Conservation (phyloP, 1,284 basidiomycete genomes). For the Leccinum pallidistipes region DNA sequence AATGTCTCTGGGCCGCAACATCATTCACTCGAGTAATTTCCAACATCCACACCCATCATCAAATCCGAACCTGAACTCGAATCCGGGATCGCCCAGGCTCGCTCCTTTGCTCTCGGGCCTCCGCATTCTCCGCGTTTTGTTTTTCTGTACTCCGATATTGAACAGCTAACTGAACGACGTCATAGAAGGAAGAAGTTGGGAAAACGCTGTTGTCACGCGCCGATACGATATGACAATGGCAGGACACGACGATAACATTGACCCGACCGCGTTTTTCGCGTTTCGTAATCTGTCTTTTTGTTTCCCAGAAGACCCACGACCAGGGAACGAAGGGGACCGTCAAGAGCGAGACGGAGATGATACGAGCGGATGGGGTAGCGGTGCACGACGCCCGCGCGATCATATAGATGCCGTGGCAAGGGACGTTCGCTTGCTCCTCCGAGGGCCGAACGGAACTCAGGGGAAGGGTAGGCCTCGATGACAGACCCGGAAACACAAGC, state of each 20-base stretch:
- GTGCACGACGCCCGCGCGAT: neutral
- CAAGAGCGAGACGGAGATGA: neutral
- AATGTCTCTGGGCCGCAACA: neutral
- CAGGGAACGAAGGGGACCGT: neutral
- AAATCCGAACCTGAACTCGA: neutral
- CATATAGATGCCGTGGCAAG: neutral
- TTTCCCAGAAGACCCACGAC: neutral
- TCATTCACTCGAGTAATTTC: neutral
- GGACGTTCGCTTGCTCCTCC: neutral
- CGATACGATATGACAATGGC: neutral
- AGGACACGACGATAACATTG: neutral
- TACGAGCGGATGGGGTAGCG: neutral
- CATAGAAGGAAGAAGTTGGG: neutral
- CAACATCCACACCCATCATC: neutral
- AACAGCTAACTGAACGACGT: neutral
- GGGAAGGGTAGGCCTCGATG: neutral
- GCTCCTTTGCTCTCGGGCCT: neutral
- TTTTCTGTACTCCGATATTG: neutral
- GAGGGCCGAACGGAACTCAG: neutral
- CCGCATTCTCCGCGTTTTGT: neutral
- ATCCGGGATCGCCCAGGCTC: neutral
- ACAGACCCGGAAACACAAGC: neutral
- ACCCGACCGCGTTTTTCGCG: neutral
- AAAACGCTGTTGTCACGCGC: neutral
- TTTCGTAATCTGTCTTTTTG: neutral